phyloP scores from a whole-genome alignment of 2,329 filamentous ascomycete species.

The Beauveria rudraprayagi region DNA sequence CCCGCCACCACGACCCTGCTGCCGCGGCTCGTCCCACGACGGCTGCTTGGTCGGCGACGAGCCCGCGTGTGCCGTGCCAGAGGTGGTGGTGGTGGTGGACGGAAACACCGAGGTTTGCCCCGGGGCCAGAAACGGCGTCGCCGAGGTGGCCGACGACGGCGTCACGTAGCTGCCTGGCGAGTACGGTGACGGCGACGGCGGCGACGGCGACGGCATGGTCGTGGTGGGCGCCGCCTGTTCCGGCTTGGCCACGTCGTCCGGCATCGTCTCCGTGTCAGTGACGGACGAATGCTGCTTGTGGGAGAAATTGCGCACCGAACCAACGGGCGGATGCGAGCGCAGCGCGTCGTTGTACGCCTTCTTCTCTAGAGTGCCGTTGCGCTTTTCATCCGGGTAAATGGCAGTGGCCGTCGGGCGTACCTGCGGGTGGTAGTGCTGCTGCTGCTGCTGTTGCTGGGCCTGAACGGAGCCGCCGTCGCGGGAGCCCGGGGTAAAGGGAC shows the following conservation, averaged over 20 bases:
- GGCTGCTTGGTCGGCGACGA: neutral
- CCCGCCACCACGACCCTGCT: neutral
- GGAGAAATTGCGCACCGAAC: constrained; percentile 7
- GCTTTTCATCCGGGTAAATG: no score
- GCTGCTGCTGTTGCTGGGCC: constrained; percentile 12
- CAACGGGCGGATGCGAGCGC: constrained; percentile 2
- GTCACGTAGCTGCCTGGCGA: constrained; percentile 1
- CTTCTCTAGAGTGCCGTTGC: neutral
- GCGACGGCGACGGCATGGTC: neutral
- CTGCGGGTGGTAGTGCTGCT: constrained; percentile 15
- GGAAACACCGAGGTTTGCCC: neutral
- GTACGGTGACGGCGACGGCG: neutral
- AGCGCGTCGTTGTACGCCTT: neutral
- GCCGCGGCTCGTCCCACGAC: constrained; percentile 3
- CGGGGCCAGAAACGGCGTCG: neutral
- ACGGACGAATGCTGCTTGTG: neutral
- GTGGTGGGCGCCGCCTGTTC: neutral
- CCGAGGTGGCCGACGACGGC: constrained; percentile 5
- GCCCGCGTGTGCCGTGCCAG: neutral
- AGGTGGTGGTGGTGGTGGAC: neutral
- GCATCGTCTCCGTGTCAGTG: neutral
- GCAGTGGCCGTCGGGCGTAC: neutral
- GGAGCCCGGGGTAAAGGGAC: constrained; percentile 30
- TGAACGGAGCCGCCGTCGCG: constrained; percentile 23
- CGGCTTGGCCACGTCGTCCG: neutral